A percentile compares a stretch with the other conserved stretches of the same genome.
Conservation (phyloP, 2,329 filamentous ascomycete genomes). For the Dactylellina haptotyla region DNA sequence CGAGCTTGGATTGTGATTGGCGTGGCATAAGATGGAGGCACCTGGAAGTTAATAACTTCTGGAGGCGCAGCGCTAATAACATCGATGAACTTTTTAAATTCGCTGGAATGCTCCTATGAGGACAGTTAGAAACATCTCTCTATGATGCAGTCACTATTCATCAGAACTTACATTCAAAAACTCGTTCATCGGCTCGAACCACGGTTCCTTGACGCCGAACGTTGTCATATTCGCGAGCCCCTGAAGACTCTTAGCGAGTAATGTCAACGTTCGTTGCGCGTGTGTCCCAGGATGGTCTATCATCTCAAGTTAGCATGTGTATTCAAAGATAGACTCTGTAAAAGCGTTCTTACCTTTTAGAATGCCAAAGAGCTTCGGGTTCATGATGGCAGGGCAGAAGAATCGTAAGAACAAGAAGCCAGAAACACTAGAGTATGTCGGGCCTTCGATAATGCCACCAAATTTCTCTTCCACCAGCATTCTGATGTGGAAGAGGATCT, state of each 20-base stretch:
- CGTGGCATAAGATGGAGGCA: conserved; percentile 88
- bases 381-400: conserved; percentile 75
- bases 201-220: conserved; percentile 75
- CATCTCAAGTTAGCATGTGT: conserved; percentile 22
- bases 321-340: not conserved
- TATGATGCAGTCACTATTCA: not conserved
- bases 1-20: conserved; percentile 89
- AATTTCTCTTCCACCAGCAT: conserved; percentile 76
- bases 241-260: conserved; percentile 76
- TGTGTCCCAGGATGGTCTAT: conserved; percentile 72
- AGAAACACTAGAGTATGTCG: conserved; percentile 75
- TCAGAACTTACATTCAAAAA: conserved; percentile 64
- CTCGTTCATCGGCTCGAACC: conserved; percentile 79
- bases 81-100: conserved; percentile 58
- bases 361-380: conserved; percentile 75
- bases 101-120: conserved; percentile 53
- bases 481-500: conserved; percentile 74
- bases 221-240: conserved; percentile 75
- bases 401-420: conserved; percentile 76
- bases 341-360: conserved; percentile 68
- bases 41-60: conserved; percentile 60
- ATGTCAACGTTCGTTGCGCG: conserved; percentile 72
- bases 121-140: not conserved
- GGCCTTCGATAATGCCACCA: conserved; percentile 73
- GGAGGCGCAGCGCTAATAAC: conserved; percentile 54